Base-by-base conservation (phyloP, 108 stramenopile species). In the Cyclotella cryptica region DNA sequence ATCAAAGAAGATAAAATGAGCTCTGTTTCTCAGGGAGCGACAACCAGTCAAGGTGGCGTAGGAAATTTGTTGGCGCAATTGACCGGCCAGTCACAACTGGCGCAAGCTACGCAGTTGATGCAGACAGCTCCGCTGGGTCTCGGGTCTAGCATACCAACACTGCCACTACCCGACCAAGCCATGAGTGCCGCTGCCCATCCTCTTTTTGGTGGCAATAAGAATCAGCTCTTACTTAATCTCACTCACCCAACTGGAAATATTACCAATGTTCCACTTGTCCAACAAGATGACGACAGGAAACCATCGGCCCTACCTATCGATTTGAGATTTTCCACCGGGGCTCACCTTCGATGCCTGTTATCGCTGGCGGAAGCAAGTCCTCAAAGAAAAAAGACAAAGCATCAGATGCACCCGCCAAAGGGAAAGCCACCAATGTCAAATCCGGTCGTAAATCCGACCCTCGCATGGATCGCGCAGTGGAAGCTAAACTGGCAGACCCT, bases 391-490 rank as follows among this genome's bases (percentile, higher is more conserved):
- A 66, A 66, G 30, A 69, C 26, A 69, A 57, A 53, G 18, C 64
- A 69, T 30, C 52, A 11, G 24, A 24, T 47, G 11, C 35, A 21
- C 42, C 53, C 42, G 78, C 78, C 26, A 78, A 71, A 43, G 78
- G 63, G 0, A 78, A 71, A 29, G n/a, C 70, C n/a, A 19, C 61
- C 12, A 61, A 24, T 55, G 24, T 57, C 49, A 78, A 78, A 63
- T 71, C 65, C 22, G 93, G 93, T 11, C 71, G 93, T 49, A 91
- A 90, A 66, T 88, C 90, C 24, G 92, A 90, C 66, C 84, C 86
- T 21, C 85, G 88, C 13, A 89, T 93, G 88, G 85, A 88, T 58
- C 66, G 77, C 13, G 93, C 93, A 9, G 89, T 95, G n/a, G 73
- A 83, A 44, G 93, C 93, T 22, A 89, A 90, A 22, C 52, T 92